Percentiles rank a stretch among this genome's conserved stretches.
Evolutionary conservation across 2,329 filamentous ascomycete genomes (phyloP).

Genomic region (Neoscytalidium dimidiatum): DNA sequence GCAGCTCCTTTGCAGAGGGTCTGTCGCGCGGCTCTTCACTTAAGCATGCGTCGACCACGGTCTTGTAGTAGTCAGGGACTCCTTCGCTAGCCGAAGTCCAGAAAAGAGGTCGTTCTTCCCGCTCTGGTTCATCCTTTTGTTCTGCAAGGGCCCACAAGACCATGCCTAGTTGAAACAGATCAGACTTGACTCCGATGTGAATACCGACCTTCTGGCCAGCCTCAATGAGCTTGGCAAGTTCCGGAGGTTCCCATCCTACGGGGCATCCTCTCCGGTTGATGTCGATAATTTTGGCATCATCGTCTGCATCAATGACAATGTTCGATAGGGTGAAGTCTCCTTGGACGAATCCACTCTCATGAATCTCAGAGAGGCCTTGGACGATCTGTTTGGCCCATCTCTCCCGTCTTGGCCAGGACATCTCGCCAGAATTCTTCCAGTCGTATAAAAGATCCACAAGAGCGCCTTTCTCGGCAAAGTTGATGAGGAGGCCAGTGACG

Average conservation of each 20-base stretch:
- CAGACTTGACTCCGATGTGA: conserved; percentile 98
- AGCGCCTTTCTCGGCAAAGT: conserved; percentile 81
- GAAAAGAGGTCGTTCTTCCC: conserved; percentile 69
- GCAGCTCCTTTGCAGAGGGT: conserved; percentile 70
- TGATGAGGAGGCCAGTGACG: conserved; percentile 88
- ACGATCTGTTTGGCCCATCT: conserved; percentile 93
- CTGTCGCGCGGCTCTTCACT: conserved; percentile 72
- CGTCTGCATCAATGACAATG: conserved; percentile 83
- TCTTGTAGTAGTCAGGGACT: conserved; percentile 77
- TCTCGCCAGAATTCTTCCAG: conserved; percentile 53
- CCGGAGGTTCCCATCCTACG: conserved; percentile 95
- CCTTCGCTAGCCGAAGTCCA: conserved; percentile 53
- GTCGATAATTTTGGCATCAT: conserved; percentile 95
- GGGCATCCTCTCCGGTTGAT: conserved; percentile 97
- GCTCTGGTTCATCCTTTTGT: conserved; percentile 87
- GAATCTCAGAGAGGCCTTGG: conserved; percentile 84
- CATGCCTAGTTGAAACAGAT: conserved; percentile 96
- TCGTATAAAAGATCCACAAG: conserved; percentile 92
- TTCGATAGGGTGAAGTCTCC: conserved; percentile 97
- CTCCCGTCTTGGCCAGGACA: conserved; percentile 73
- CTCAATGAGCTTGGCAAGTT: conserved; percentile 81
- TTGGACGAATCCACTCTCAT: conserved; percentile 94
- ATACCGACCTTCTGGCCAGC: conserved; percentile 89
- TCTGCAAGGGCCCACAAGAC: conserved; percentile 90
- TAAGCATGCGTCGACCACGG: conserved; percentile 75